A percentile compares a stretch with the other conserved stretches of the same genome.
Evolutionary conservation across 768 basidiomycete genomes (phyloP).

Genomic region (Naganishia vishniacii): DNA sequence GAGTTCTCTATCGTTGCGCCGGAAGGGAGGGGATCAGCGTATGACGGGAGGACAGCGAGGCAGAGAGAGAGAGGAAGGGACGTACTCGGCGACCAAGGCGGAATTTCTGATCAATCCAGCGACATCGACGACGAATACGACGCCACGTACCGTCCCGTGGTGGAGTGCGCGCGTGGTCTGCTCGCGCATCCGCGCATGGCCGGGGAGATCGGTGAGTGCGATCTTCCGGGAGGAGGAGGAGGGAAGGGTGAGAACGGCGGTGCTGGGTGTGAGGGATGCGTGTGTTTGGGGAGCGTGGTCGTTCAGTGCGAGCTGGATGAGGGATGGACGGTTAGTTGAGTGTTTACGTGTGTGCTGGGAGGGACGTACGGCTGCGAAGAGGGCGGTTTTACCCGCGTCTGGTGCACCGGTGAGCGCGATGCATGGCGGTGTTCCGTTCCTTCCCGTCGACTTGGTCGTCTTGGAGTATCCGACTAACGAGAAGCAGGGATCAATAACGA

Average conservation of each 20-base stretch:
- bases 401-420: constrained; percentile 42
- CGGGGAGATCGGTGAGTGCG: constrained; percentile 41
- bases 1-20: constrained; percentile 41
- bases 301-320: constrained; percentile 36
- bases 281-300: constrained; percentile 34
- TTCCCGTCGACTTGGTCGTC: not conserved
- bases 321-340: not conserved
- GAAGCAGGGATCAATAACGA: too few species aligned
- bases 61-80: not conserved
- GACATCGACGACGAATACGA: constrained; percentile 45
- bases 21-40: not conserved
- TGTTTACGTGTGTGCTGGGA: not conserved
- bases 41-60: not conserved
- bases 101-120: constrained; percentile 39
- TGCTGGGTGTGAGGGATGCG: constrained; percentile 32
- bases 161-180: constrained; percentile 31
- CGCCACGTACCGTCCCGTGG: not conserved
- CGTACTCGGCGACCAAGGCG: constrained; percentile 41
- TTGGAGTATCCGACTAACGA: constrained; percentile 27
- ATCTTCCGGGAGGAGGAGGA: constrained; percentile 15
- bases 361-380: constrained; percentile 40
- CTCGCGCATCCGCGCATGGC: constrained; percentile 43
- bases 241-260: constrained; percentile 19
- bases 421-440: too few species aligned
- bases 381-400: constrained; percentile 43